A percentile compares a stretch with the other conserved stretches of the same genome.
These are phyloP conservation scores for Lentinula novae-zelandiae DNA, from an alignment of 1,284 basidiomycete species.

Conservation along the genomic window DNA sequence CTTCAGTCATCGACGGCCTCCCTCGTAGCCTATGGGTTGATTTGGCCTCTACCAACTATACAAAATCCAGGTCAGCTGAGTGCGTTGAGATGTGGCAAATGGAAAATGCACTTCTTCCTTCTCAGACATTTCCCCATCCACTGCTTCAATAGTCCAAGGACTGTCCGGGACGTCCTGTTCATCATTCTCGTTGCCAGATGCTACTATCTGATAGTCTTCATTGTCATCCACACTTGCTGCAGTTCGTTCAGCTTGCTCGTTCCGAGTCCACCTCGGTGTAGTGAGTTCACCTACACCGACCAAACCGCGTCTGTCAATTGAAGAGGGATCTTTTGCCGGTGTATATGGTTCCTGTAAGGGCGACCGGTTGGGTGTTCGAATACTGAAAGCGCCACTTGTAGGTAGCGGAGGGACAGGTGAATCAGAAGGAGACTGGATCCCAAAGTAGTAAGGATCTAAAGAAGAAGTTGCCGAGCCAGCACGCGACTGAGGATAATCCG, in stretches of 20 bases:
- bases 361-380: slow-evolving; percentile 35
- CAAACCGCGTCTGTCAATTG: slow-evolving; percentile 84
- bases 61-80: slow-evolving; percentile 20
- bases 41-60: slow-evolving; percentile 30
- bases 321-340: slow-evolving; percentile 74
- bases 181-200: slow-evolving; percentile 35
- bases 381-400: slow-evolving; percentile 26
- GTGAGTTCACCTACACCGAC: slow-evolving; percentile 96
- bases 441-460: slow-evolving; percentile 82
- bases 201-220: slow-evolving; percentile 25
- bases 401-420: slow-evolving; percentile 56
- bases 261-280: slow-evolving; percentile 86
- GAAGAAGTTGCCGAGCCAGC: slow-evolving; percentile 67
- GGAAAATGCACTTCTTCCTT: slow-evolving; percentile 52
- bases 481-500: slow-evolving; percentile 39
- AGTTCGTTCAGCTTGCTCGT: slow-evolving; percentile 34
- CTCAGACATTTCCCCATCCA: slow-evolving; percentile 73
- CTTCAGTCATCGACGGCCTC: slow-evolving; percentile 64
- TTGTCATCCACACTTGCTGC: slow-evolving; percentile 33
- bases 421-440: slow-evolving; percentile 57
- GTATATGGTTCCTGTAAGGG: slow-evolving; percentile 54
- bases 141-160: slow-evolving; percentile 83
- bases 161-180: slow-evolving; percentile 54
- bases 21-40: slow-evolving; percentile 46
- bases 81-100: slow-evolving; percentile 14